A percentile compares a stretch with the other conserved stretches of the same genome.
Conservation (phyloP, 1,284 basidiomycete species). For the Boletellus dicymbophilus region DNA sequence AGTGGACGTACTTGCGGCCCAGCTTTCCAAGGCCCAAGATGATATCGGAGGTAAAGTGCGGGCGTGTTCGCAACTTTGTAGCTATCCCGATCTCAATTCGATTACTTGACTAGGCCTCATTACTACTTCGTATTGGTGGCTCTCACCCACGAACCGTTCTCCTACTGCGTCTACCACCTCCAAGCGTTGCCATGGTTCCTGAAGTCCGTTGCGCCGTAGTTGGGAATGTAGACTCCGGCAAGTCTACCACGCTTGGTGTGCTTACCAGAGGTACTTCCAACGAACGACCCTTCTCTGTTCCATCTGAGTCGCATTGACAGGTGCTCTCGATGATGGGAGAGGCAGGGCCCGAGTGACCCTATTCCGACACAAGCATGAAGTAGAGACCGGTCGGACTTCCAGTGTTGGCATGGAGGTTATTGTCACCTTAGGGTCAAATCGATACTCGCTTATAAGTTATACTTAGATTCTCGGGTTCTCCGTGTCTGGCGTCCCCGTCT, state of each 20-base stretch:
- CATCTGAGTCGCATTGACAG: slow-evolving; percentile 43
- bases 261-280: slow-evolving; percentile 63
- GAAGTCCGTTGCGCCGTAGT: slow-evolving; percentile 96
- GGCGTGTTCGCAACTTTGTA: not conserved
- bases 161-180: slow-evolving; percentile 71
- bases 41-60: slow-evolving; percentile 76
- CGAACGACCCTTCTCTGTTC: not conserved
- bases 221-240: slow-evolving; percentile 94
- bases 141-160: slow-evolving; percentile 57
- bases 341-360: slow-evolving; percentile 91
- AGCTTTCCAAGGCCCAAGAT: slow-evolving; percentile 53
- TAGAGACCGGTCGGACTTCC: slow-evolving; percentile 94
- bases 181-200: slow-evolving; percentile 68
- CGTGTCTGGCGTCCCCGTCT: slow-evolving; percentile 71
- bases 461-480: slow-evolving; percentile 84
- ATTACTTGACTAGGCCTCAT: slow-evolving; percentile 45
- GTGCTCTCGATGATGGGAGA: slow-evolving; percentile 92
- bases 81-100: not conserved
- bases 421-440: not conserved
- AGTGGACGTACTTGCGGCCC: slow-evolving; percentile 46
- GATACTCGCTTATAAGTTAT: not conserved
- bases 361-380: slow-evolving; percentile 97
- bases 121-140: slow-evolving; percentile 49
- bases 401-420: slow-evolving; percentile 94
- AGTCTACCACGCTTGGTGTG: slow-evolving; percentile 92